Evolutionary conservation across 2,329 filamentous ascomycete species (phyloP), one percentile per base, ranked within the genome.

Genomic region (Aspergillus melleus): DNA sequence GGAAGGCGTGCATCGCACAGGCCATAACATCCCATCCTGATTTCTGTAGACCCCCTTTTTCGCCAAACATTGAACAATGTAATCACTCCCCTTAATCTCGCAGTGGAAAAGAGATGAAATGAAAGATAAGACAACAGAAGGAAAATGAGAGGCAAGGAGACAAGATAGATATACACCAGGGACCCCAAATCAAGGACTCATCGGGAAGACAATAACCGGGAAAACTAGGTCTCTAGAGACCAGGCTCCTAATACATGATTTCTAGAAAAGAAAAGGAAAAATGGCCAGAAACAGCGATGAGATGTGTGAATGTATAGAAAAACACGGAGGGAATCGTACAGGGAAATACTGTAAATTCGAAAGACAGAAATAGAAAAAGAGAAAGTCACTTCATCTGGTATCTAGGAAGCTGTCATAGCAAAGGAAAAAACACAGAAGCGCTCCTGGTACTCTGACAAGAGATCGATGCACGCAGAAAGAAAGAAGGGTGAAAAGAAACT

Each of bases 351-450:
- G 54, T 54, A 39, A 49, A 53, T 52, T 49, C 36, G 24, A 50
- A 60, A 57, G 42, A 53, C 54, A 54, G 55, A 49, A 39, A 49
- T 49, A 46, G 56, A 46, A 60, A 60, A 55, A 54, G 52, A 54
- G 52, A 51, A 60, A 55, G 57, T 66, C 61, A 61, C 62, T 61
- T 64, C 63, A 68, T 64, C 63, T 68, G 67, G 66, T 69, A 69
- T 68, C 67, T 68, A 65, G 62, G 60, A 63, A 63, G 58, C 57
- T 64, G 60, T 59, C 60, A 51, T 63, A 58, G 66, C 63, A 61
- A 51, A 63, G 26, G 60, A 60, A 47, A 61, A 32, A 44, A 53
- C 30, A 39, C 32, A 26, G 52, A 49, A 63, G 54, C 62, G 49
- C 52, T 51, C 61, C 56, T 55, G 42, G 32, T 49, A 57, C 51